Base-by-base conservation (phyloP, 192 early-diverging fungal species). In the Mortierella claussenii region DNA sequence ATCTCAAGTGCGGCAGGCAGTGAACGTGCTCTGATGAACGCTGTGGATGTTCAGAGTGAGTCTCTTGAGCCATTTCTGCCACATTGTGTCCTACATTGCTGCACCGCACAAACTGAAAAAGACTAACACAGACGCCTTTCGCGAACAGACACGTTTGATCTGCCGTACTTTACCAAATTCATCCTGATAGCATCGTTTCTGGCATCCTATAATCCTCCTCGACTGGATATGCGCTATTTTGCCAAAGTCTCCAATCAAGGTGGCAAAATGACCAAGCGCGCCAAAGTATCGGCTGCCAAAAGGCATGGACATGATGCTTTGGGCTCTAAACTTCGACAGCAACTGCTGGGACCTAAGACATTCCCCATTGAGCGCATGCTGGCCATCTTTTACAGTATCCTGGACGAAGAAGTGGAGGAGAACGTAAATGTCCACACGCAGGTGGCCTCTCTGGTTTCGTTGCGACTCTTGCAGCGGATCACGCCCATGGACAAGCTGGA, bases 281-380 rank as follows among this genome's bases (percentile, higher is more conserved):
- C 78, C 66, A 79, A 69, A 48, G 28, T 32, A 0, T 44, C 62
- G n/a, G 60, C 60, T 0, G 75, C 60, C 30, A 81, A 70, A 43
- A 78, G 52, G 28, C 76, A 78, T 43, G 58, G 71, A 0, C 57
- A 66, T n/a, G 71, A 75, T 26, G 28, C 60, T 0, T 15, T 66
- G 31, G 71, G 71, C 6, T 75, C 71, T 20, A 75, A 83, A 64
- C 81, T 88, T 33, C 83, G 95, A 17, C 96, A 94, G 70, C 96
- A 97, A 62, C 82, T 97, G 2, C 71, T 95, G 11, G 97, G 97
- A 0, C 96, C 97, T 2, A 96, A 93, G 67, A 67, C 90, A 7
- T 99, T 99, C 83, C 92, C 92, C 0, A 82, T 99, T n/a, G 96
- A 99, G 65, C 88, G 97, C 24, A 91, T 99, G 93, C 74, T 97